A percentile compares a stretch with the other conserved stretches of the same genome.
Evolutionary conservation across 2,329 filamentous ascomycete species (phyloP).

Genomic region (Aspergillus novoparasiticus): DNA sequence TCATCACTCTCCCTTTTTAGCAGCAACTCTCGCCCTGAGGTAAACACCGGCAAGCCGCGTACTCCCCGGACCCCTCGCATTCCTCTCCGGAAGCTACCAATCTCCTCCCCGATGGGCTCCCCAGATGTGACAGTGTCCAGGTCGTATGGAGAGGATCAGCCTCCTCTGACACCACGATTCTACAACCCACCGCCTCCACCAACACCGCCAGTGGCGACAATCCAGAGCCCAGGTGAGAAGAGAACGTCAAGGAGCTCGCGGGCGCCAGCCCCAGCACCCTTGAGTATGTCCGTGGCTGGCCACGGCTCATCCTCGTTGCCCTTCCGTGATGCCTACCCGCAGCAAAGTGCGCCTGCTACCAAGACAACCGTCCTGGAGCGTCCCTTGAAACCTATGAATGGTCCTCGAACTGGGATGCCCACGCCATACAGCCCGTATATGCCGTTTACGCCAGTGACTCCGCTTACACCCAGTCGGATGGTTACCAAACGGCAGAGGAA

Average conservation of each 20-base stretch:
- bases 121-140: conserved; percentile 46
- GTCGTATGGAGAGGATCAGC: conserved; percentile 54
- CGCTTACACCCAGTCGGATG: conserved; percentile 50
- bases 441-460: conserved; percentile 54
- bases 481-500: conserved; percentile 49
- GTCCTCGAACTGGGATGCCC: conserved; percentile 50
- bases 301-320: conserved; percentile 42
- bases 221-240: conserved; percentile 41
- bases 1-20: conserved; percentile 46
- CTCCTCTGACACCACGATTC: conserved; percentile 58
- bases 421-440: conserved; percentile 55
- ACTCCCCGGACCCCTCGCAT: conserved; percentile 45
- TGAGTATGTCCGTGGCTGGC: conserved; percentile 32
- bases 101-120: conserved; percentile 57
- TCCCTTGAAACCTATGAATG: conserved; percentile 37
- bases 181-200: conserved; percentile 60
- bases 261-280: conserved; percentile 32
- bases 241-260: conserved; percentile 18
- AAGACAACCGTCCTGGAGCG: conserved; percentile 53
- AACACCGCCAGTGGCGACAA: conserved; percentile 25
- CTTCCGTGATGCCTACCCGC: conserved; percentile 47
- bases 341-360: conserved; percentile 49
- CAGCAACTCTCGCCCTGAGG: conserved; percentile 42
- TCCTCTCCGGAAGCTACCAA: conserved; percentile 57
- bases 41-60: conserved; percentile 46